Conservation (phyloP, 768 basidiomycete species). For the Pisolithus marmoratus region DNA sequence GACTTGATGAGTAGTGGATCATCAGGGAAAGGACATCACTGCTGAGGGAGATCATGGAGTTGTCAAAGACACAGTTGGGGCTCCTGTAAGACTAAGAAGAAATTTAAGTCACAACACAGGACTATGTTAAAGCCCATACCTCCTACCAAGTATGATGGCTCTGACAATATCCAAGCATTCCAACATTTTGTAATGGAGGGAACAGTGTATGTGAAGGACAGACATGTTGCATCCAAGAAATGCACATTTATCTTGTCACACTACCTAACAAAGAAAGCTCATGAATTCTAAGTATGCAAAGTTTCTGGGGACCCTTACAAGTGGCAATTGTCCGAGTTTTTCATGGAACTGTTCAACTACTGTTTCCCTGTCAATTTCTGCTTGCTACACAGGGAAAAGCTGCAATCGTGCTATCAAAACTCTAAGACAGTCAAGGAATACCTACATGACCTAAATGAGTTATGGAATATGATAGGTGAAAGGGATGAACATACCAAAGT, state of each 20-base stretch:
- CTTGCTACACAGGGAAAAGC: conserved; percentile 18
- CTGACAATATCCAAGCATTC: too few species aligned
- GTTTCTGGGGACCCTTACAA: neutral
- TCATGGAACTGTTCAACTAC: too few species aligned
- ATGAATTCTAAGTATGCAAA: neutral
- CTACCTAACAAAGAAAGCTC: neutral
- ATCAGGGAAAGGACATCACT: too few species aligned
- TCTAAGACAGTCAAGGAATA: conserved; percentile 26
- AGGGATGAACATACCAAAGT: conserved; percentile 24
- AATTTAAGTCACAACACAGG: neutral
- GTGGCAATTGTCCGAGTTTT: neutral
- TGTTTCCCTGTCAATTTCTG: conserved; percentile 24
- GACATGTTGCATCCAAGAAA: neutral
- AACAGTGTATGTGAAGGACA: neutral
- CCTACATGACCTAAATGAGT: conserved; percentile 1
- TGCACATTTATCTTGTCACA: neutral
- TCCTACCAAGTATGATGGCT: too few species aligned
- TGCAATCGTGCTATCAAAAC: conserved; percentile 19
- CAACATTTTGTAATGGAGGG: neutral
- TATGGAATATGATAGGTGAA: conserved; percentile 29
- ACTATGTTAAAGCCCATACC: neutral
- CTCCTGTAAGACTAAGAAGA: neutral
- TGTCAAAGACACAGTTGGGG: neutral
- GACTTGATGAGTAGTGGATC: too few species aligned
- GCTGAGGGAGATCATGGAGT: too few species aligned